Base-by-base conservation (phyloP, 2,329 filamentous ascomycete species). In the Remersonia thermophila region DNA sequence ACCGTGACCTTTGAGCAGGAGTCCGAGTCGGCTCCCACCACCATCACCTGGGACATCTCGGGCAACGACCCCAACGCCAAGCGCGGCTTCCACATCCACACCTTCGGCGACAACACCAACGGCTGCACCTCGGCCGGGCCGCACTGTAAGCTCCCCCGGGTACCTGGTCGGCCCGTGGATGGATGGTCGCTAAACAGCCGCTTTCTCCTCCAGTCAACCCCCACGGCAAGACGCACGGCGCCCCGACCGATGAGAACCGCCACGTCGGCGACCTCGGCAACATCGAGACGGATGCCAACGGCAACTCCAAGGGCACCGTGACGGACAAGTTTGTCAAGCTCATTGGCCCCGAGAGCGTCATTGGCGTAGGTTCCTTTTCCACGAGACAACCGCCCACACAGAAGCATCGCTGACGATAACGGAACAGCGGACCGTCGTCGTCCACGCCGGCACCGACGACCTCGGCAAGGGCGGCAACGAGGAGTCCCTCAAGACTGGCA, bases 71-170 rank as follows among this genome's bases (percentile, higher is more conserved):
- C 89, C 66, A 94, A 93, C 63, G 87, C 91, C 58, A 77, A 93
- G 78, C 89, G 91, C 66, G 91, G 85, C 65, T 86, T 96, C 75
- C 91, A 98, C 74, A 80, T 98, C 58, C 91, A 98, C 73, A 84
- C 91, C 63, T 98, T 94, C 58, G 91, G 91, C 62, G 91, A 96
- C 76, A 96, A 96, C 77, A 96, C 91, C 73, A 98, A 98, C 69
- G 91, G 91, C 63, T 98, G 91, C 83, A 96, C 89, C 50, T 93
- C 83, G 50, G 91, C 91, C 50, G 91, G 91, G 37, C 89, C 91
- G 65, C 91, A 98, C 73, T 98, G 86, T 93, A 70, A 16, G 40
- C 32, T 11, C 11, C 31, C 27, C n/a, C n/a, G n/a, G n/a, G n/a
- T n/a, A n/a, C n/a, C n/a, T n/a, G n/a, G n/a, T n/a, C n/a, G n/a